These are phyloP conservation scores for Globisporangium takayamanum DNA, from an alignment of 352 stramenopile genomes.

Conservation along the genomic window DNA sequence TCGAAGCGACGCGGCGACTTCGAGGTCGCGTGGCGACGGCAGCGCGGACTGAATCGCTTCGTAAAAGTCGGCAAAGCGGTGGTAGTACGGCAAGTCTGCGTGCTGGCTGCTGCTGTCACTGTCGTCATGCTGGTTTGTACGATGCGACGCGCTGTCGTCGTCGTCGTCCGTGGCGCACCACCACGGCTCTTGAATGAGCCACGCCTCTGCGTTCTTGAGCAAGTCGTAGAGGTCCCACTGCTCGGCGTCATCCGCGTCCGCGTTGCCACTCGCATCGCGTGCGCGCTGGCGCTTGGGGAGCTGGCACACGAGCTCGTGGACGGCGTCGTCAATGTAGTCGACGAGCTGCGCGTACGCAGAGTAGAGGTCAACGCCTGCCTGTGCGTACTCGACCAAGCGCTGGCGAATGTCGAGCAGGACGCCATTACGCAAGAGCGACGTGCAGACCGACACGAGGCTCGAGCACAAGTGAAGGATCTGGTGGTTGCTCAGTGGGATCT, in stretches of 20 bases:
- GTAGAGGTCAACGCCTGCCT: slow-evolving; percentile 27
- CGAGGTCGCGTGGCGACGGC: slow-evolving; percentile 33
- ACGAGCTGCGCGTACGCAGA: slow-evolving; percentile 41
- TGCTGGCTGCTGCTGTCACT: slow-evolving; percentile 29
- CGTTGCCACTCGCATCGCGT: slow-evolving; percentile 8
- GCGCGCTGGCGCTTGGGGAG: slow-evolving; percentile 29
- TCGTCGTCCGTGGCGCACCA: slow-evolving; percentile 44
- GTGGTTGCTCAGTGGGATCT: slow-evolving; percentile 55
- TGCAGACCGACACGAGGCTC: slow-evolving; percentile 44
- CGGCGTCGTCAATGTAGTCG: slow-evolving; percentile 37
- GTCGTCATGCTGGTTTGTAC: neutral
- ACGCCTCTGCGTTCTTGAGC: slow-evolving; percentile 50
- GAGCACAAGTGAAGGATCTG: slow-evolving; percentile 53
- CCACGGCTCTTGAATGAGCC: slow-evolving; percentile 47
- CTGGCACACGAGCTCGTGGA: slow-evolving; percentile 34
- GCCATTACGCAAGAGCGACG: slow-evolving; percentile 26
- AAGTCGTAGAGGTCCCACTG: slow-evolving; percentile 53
- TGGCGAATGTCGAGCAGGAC: slow-evolving; percentile 42
- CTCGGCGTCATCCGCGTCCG: slow-evolving; percentile 19
- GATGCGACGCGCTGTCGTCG: slow-evolving; percentile 24
- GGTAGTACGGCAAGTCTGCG: slow-evolving; percentile 37
- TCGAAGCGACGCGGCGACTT: slow-evolving; percentile 35
- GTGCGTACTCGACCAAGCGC: slow-evolving; percentile 36
- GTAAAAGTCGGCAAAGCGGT: slow-evolving; percentile 46
- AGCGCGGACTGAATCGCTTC: slow-evolving; percentile 30